Base-by-base conservation (phyloP, 2,329 filamentous ascomycete species). In the Neofusicoccum ribis region DNA sequence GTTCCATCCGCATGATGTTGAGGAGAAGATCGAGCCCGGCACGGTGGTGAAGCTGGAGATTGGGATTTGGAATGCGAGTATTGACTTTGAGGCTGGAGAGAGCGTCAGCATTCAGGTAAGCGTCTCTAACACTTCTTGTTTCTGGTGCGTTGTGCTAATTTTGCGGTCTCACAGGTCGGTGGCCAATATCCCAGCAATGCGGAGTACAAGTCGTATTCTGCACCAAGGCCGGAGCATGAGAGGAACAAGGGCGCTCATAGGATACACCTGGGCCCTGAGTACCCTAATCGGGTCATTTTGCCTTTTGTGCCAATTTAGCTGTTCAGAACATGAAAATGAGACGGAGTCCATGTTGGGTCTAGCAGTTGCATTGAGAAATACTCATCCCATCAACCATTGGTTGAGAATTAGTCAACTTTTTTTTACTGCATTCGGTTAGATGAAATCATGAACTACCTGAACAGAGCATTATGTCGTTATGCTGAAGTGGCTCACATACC, bases 41-140 rank as follows among this genome's bases (percentile, higher is more conserved):
- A 71, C 77, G 6, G 70, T 83, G 20, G 80, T 82, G 3, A 77
- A 77, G 68, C 70, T 83, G 4, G 80, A 83, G 51, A 83, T 84
- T 65, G 80, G 80, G 0, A 80, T 84, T 12, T 84, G 80, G 81
- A 76, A 78, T 0, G 78, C 80, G 73, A 81, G 81, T 0, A 74
- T 82, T 0, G 78, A 82, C 34, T 84, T 79, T 68, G 79, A 82
- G 3, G 77, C 72, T 5, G 81, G 79, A 0, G 79, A 82, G 66
- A 67, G 66, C 3, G 68, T 70, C 14, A 71, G 67, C 63, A 65
- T 70, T 20, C 67, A 68, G 60, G 66, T 67, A 61, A 31, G 27
- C 27, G 27, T 31, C 27, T 31, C 27, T 7, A 7, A 31, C 5
- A 31, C 27, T 31, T 7, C 27, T 5, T 31, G 27, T 31, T 31